Evolutionary conservation across 176 grass and related monocot genomes (phyloP).

Genomic region (Carex kokanica): DNA sequence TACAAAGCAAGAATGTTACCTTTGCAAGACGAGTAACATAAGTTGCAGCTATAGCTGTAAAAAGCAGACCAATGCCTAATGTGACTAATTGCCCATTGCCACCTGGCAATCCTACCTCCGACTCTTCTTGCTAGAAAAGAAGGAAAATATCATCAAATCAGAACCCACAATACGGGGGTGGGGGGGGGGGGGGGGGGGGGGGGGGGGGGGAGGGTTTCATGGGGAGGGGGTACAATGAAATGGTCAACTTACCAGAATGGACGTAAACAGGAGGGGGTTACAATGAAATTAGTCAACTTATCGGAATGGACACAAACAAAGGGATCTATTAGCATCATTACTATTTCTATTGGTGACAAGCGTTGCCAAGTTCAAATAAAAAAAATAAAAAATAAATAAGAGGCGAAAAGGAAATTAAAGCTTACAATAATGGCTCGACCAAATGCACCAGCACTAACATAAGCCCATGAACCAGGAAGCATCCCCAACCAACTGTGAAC

Average conservation of each 20-base stretch:
- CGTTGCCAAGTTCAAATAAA: background rate
- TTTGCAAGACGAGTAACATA: constrained; percentile 92
- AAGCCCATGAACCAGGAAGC: constrained; percentile 99
- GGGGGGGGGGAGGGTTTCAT: no score
- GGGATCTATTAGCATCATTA: background rate
- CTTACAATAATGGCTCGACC: constrained; percentile 97
- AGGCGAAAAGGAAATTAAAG: constrained; percentile 13
- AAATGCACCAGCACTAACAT: constrained; percentile 99
- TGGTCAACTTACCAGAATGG: background rate
- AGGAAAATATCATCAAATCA: background rate
- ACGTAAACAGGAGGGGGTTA: background rate
- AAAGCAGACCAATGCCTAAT: constrained; percentile 65
- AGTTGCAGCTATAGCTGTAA: constrained; percentile 77
- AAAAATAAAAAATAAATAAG: background rate
- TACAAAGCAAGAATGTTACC: constrained; percentile 32
- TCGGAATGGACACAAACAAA: background rate
- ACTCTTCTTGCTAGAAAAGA: constrained; percentile 89
- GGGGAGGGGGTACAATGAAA: background rate
- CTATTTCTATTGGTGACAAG: background rate
- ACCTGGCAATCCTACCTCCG: constrained; percentile 61
- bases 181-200: no score
- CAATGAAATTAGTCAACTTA: background rate
- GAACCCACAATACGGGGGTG: background rate
- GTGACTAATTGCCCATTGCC: constrained; percentile 75
- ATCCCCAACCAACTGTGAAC: constrained; percentile 91